phyloP scores from a whole-genome alignment of 2,329 filamentous ascomycete genomes.

The Thelonectria rubi region DNA sequence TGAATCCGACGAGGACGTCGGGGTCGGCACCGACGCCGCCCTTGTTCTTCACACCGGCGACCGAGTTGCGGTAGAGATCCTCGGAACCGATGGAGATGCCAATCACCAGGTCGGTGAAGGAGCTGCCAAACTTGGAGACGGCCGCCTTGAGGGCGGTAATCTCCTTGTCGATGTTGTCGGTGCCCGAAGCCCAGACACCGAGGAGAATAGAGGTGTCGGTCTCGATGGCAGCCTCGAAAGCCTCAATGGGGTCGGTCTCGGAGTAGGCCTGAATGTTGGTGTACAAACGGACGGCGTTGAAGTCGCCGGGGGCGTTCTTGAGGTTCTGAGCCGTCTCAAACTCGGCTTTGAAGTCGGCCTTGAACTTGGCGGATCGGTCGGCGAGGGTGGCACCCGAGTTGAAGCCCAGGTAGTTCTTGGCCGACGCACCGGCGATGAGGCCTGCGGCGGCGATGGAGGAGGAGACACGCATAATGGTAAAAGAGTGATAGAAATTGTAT shows the following conservation, averaged over 20 bases:
- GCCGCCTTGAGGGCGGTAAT: conserved; percentile 67
- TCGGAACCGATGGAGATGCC: conserved; percentile 73
- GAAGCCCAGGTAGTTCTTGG: conserved; percentile 62
- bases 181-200: conserved; percentile 70
- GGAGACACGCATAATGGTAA: conserved; percentile 53
- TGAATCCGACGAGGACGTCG: conserved; percentile 69
- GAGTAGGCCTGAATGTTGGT: conserved; percentile 73
- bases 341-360: conserved; percentile 58
- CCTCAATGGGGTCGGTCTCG: conserved; percentile 80
- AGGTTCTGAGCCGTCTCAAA: conserved; percentile 53
- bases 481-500: conserved; percentile 31
- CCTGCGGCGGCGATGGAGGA: conserved; percentile 50
- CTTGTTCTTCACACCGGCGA: conserved; percentile 70
- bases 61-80: conserved; percentile 70
- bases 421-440: conserved; percentile 52
- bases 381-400: conserved; percentile 59
- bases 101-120: conserved; percentile 66
- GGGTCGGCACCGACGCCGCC: conserved; percentile 69
- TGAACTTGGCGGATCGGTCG: conserved; percentile 62
- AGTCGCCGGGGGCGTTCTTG: conserved; percentile 57
- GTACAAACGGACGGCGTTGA: conserved; percentile 71
- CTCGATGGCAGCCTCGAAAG: conserved; percentile 75
- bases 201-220: conserved; percentile 70
- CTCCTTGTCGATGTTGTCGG: conserved; percentile 65
- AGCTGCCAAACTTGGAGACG: conserved; percentile 60